A percentile compares a stretch with the other conserved stretches of the same genome.
Conservation (phyloP, 176 grass and related monocot genomes). For the Phoenix roebelenii region DNA sequence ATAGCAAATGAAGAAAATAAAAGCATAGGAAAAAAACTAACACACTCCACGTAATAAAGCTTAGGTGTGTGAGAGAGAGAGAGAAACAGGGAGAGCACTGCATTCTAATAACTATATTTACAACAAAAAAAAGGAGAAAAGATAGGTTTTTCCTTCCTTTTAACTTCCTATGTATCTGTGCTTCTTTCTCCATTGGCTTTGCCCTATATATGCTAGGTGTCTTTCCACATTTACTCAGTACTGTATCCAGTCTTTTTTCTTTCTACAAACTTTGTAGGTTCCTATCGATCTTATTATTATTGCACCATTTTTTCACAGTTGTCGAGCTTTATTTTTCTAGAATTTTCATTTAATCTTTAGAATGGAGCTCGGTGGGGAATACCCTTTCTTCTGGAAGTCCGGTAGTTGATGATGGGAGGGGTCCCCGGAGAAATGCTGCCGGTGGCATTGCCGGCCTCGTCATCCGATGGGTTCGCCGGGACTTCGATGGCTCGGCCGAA, state of each 20-base stretch:
- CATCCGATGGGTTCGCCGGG: background rate
- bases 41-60: too few relatives aligned
- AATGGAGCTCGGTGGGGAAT: constrained; percentile 36
- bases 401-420: constrained; percentile 33
- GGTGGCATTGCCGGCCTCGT: background rate
- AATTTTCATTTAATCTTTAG: constrained; percentile 6
- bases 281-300: background rate
- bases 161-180: background rate
- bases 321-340: background rate
- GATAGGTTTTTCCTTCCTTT: background rate
- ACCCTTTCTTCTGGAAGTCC: constrained; percentile 37
- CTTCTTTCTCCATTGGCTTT: background rate
- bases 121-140: background rate
- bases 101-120: background rate
- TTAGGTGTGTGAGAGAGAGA: too few relatives aligned
- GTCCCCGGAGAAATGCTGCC: constrained; percentile 30
- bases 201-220: background rate
- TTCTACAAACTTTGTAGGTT: background rate
- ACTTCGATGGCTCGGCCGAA: constrained; percentile 2
- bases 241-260: background rate
- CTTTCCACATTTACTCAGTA: constrained; percentile 1
- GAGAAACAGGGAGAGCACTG: too few relatives aligned
- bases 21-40: too few relatives aligned
- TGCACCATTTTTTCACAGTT: background rate
- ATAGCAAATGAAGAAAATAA: too few relatives aligned